Percentiles rank a stretch among this genome's conserved stretches.
phyloP scores from a whole-genome alignment of 169 alveolate species.

The Cryptosporidium tyzzeri region DNA sequence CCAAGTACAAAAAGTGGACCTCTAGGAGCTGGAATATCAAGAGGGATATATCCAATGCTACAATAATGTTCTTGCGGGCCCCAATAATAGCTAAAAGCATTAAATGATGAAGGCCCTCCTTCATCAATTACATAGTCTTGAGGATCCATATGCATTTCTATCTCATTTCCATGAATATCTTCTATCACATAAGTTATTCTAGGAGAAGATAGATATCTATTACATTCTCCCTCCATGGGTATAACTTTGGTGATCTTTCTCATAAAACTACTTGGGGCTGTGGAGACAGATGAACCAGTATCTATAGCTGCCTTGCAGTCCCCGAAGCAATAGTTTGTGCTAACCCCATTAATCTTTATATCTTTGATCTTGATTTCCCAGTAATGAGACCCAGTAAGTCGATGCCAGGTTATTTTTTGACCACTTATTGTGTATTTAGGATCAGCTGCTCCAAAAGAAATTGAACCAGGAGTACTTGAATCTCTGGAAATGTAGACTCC shows the following conservation, averaged over 20 bases:
- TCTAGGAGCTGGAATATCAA: slow-evolving; percentile 88
- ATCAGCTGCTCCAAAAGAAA: slow-evolving; percentile 89
- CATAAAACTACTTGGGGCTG: slow-evolving; percentile 68
- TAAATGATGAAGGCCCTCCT: slow-evolving; percentile 76
- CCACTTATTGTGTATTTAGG: slow-evolving; percentile 86
- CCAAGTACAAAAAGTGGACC: slow-evolving; percentile 88
- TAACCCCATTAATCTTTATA: slow-evolving; percentile 81
- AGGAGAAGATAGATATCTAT: slow-evolving; percentile 7
- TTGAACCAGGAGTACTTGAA: slow-evolving; percentile 73
- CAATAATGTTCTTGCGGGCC: slow-evolving; percentile 79
- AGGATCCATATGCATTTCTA: slow-evolving; percentile 80
- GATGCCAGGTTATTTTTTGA: slow-evolving; percentile 89
- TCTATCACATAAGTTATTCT: slow-evolving; percentile 79
- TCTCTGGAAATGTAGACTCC: slow-evolving; percentile 88
- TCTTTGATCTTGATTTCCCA: slow-evolving; percentile 90
- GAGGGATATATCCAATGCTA: slow-evolving; percentile 83
- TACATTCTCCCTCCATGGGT: slow-evolving; percentile 62
- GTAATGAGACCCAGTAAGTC: slow-evolving; percentile 81
- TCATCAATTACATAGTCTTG: slow-evolving; percentile 83
- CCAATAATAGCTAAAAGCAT: slow-evolving; percentile 44
- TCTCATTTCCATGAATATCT: slow-evolving; percentile 80
- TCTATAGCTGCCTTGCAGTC: slow-evolving; percentile 91
- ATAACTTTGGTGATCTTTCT: slow-evolving; percentile 29
- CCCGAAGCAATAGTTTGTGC: slow-evolving; percentile 77
- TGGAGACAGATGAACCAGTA: slow-evolving; percentile 87